Conservation (phyloP, 768 basidiomycete species). For the Daedalea quercina region DNA sequence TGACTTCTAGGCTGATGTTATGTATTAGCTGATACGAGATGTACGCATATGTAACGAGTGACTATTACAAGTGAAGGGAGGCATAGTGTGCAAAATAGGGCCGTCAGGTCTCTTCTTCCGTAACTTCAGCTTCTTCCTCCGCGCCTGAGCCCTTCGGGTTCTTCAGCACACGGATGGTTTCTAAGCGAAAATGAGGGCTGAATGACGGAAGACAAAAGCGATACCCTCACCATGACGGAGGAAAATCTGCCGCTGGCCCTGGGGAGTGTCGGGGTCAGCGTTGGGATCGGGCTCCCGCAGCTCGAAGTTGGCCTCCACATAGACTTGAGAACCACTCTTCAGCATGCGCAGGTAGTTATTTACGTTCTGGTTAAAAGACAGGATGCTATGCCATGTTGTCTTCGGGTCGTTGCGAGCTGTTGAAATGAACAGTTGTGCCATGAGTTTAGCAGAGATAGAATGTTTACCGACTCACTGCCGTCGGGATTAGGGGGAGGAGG, state of each 20-base stretch:
- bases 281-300: slow-evolving; percentile 62
- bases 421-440: neutral
- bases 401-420: neutral
- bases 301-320: slow-evolving; percentile 76
- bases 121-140: neutral
- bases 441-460: neutral
- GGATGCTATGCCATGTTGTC: slow-evolving; percentile 64
- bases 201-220: slow-evolving; percentile 10
- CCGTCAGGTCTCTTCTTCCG: neutral
- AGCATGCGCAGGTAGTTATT: slow-evolving; percentile 61
- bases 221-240: slow-evolving; percentile 57
- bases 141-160: slow-evolving; percentile 3
- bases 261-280: slow-evolving; percentile 59
- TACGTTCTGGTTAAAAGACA: slow-evolving; percentile 61
- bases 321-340: slow-evolving; percentile 68
- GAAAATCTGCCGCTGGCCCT: slow-evolving; percentile 78
- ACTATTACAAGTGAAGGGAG: neutral
- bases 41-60: neutral
- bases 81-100: neutral
- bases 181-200: slow-evolving; percentile 25
- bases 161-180: slow-evolving; percentile 45
- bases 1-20: slow-evolving; percentile 9
- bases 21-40: slow-evolving; percentile 1
- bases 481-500: slow-evolving; percentile 52
- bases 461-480: slow-evolving; percentile 40